Percentiles rank a stretch among this genome's conserved stretches.
Conservation (phyloP, 345 rosid species). For the Diplotaxis tenuifolia region DNA sequence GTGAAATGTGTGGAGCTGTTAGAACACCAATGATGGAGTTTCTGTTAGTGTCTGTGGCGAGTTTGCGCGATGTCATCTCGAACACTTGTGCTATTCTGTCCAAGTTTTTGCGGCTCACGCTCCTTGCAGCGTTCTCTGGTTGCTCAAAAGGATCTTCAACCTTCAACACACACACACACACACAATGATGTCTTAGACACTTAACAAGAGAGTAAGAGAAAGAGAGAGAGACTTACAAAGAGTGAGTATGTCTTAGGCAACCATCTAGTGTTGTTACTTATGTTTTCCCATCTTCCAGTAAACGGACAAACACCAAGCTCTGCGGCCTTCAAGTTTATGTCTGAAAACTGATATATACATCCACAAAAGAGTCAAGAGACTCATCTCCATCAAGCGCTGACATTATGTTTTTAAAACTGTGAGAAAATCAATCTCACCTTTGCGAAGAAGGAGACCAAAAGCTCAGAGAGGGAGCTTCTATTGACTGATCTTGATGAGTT, state of each 20-base stretch:
- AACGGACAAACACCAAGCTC: conserved; percentile 75
- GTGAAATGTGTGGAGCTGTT: conserved; percentile 42
- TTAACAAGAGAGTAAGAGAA: neutral
- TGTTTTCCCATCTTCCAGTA: conserved; percentile 67
- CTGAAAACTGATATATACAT: conserved; percentile 53
- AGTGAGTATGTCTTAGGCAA: conserved; percentile 67
- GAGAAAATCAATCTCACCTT: conserved; percentile 54
- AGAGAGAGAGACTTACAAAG: conserved; percentile 47
- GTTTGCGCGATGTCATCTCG: conserved; percentile 40
- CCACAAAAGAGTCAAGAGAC: conserved; percentile 12
- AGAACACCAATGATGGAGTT: conserved; percentile 37
- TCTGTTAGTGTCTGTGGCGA: conserved; percentile 39
- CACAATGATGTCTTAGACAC: neutral
- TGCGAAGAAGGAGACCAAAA: conserved; percentile 67
- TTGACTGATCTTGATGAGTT: conserved; percentile 44
- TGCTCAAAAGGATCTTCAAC: conserved; percentile 94
- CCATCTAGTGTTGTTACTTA: conserved; percentile 67
- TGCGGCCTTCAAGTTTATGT: conserved; percentile 45
- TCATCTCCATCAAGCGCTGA: neutral
- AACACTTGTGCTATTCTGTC: conserved; percentile 55
- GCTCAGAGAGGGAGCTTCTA: conserved; percentile 66
- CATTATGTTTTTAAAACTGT: neutral
- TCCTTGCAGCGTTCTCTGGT: conserved; percentile 75
- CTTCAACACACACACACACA: conserved; percentile 40
- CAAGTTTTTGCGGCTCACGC: conserved; percentile 54